Evolutionary conservation across 805 yeast genomes (phyloP).

Genomic region (Nakazawaea siamensis): DNA sequence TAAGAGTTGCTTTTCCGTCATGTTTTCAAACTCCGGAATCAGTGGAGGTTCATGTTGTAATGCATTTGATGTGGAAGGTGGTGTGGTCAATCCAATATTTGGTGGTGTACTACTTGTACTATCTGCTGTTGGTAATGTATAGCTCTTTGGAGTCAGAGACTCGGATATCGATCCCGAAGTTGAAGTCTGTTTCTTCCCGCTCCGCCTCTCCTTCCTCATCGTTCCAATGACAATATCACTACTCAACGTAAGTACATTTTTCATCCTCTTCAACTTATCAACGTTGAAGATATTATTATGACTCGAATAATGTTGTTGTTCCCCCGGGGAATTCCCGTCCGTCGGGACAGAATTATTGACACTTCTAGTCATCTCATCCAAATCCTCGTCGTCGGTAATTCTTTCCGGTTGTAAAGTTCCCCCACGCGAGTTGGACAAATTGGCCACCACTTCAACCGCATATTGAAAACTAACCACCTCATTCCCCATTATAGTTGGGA

Average conservation of each 20-base stretch:
- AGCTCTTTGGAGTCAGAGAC: neutral
- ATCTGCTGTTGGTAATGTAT: neutral
- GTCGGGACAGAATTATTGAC: neutral
- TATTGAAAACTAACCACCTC: slow-evolving; percentile 75
- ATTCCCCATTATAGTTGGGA: slow-evolving; percentile 73
- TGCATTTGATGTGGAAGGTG: neutral
- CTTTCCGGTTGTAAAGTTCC: slow-evolving; percentile 1
- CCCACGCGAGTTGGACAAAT: slow-evolving; percentile 54
- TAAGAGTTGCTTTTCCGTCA: slow-evolving; percentile 53
- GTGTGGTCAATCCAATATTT: slow-evolving; percentile 1
- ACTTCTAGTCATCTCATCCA: slow-evolving; percentile 2
- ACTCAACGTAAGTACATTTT: slow-evolving; percentile 74
- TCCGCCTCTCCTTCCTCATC: slow-evolving; percentile 31
- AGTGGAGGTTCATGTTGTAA: slow-evolving; percentile 5
- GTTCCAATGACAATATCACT: slow-evolving; percentile 80
- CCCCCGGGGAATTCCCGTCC: neutral
- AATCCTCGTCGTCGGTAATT: slow-evolving; percentile 9
- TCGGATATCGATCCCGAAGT: neutral
- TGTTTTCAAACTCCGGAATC: slow-evolving; percentile 11
- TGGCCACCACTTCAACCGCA: slow-evolving; percentile 76
- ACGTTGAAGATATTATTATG: slow-evolving; percentile 52
- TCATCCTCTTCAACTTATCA: slow-evolving; percentile 65
- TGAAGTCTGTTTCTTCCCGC: neutral
- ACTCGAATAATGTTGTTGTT: neutral
- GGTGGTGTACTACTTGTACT: neutral